Evolutionary conservation across 2,329 filamentous ascomycete genomes (phyloP).

Genomic region (Aspergillus udagawae): DNA sequence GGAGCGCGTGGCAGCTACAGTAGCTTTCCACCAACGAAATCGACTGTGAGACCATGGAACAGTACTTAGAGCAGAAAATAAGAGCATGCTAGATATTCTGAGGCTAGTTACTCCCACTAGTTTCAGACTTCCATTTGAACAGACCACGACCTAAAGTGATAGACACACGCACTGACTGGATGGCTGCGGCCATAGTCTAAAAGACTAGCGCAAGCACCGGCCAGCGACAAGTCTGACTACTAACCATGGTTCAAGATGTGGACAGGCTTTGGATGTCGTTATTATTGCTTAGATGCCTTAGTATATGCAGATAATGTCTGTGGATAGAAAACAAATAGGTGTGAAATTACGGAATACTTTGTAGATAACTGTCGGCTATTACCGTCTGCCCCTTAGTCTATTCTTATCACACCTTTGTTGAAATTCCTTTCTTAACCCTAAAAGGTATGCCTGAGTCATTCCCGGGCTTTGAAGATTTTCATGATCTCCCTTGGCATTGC

Average conservation of each 20-base stretch:
- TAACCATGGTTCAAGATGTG: neutral
- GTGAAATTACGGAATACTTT: neutral
- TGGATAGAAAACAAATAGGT: neutral
- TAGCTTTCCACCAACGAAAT: constrained; percentile 22
- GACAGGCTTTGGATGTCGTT: neutral
- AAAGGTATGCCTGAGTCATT: neutral
- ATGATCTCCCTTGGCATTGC: neutral
- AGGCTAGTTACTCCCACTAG: neutral
- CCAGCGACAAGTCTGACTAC: constrained; percentile 1
- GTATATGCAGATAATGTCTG: neutral
- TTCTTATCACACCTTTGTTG: neutral
- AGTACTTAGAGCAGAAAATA: neutral
- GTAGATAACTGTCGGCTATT: too few relatives aligned
- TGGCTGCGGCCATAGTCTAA: constrained; percentile 8
- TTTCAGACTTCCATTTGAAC: neutral
- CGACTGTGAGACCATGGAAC: constrained; percentile 3
- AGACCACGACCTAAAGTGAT: constrained; percentile 6
- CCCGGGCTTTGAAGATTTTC: neutral
- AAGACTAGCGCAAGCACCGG: constrained; percentile 12
- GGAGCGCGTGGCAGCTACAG: constrained; percentile 28
- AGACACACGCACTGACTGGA: constrained; percentile 14
- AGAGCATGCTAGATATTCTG: neutral
- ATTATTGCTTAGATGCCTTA: neutral
- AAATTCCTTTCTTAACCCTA: neutral
- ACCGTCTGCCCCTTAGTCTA: neutral